These are phyloP conservation scores for Erucastrum elatum DNA, from an alignment of 345 rosid species.

Conservation along the genomic window DNA sequence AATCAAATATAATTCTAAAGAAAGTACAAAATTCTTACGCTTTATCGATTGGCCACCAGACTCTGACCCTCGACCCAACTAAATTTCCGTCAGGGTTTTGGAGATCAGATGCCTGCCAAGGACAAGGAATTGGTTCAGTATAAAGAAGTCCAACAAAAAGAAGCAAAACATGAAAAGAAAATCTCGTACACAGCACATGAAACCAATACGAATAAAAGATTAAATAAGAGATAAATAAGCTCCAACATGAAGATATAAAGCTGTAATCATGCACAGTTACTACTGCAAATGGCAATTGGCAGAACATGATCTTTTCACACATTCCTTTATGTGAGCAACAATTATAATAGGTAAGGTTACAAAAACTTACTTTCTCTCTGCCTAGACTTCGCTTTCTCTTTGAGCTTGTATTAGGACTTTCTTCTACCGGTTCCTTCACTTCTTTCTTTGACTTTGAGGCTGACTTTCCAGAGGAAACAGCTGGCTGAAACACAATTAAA, in stretches of 20 bases:
- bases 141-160: constrained; percentile 10
- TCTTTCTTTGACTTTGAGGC: constrained; percentile 49
- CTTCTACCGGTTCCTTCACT: constrained; percentile 49
- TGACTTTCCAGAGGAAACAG: constrained; percentile 57
- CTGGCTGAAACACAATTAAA: constrained; percentile 45
- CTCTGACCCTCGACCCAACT: constrained; percentile 74
- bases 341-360: not conserved
- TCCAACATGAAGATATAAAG: constrained; percentile 8
- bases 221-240: not conserved
- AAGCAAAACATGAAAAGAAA: not conserved
- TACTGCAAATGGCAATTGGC: constrained; percentile 21
- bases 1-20: constrained; percentile 4
- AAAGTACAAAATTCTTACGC: constrained; percentile 43
- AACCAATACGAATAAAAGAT: not conserved
- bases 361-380: constrained; percentile 54
- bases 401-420: constrained; percentile 54
- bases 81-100: constrained; percentile 49
- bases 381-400: constrained; percentile 63
- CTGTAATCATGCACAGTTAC: constrained; percentile 9
- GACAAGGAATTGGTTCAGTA: constrained; percentile 33
- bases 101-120: constrained; percentile 57
- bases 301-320: not conserved
- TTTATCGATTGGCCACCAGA: constrained; percentile 94
- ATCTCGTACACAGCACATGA: not conserved
- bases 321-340: constrained; percentile 9